These are phyloP conservation scores for Monosporozyma aerobia DNA, from an alignment of 805 yeast genomes.

Conservation along the genomic window DNA sequence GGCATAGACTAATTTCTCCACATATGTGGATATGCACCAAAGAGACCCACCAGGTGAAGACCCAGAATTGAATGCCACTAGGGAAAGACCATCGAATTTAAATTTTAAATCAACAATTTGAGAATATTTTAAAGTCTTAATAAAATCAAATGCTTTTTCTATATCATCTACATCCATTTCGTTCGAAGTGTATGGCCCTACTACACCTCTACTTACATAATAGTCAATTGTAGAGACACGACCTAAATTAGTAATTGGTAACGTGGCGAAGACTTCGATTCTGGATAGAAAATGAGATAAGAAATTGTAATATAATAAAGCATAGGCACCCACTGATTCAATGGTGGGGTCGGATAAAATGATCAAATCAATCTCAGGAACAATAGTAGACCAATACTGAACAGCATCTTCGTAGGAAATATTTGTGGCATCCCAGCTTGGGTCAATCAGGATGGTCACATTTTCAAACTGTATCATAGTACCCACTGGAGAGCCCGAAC, in stretches of 20 bases:
- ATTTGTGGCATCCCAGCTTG: conserved; percentile 58
- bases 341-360: conserved; percentile 82
- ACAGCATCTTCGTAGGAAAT: conserved; percentile 28
- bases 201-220: conserved; percentile 60
- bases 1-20: conserved; percentile 78
- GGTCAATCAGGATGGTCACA: conserved; percentile 56
- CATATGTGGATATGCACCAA: conserved; percentile 67
- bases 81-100: conserved; percentile 45
- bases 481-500: conserved; percentile 30
- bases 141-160: conserved; percentile 68
- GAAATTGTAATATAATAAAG: conserved; percentile 49
- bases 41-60: conserved; percentile 89
- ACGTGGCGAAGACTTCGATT: conserved; percentile 74
- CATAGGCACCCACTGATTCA: conserved; percentile 72
- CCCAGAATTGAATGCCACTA: conserved; percentile 86
- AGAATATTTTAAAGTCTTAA: conserved; percentile 62
- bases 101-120: conserved; percentile 63
- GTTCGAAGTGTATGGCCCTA: conserved; percentile 60
- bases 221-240: conserved; percentile 76
- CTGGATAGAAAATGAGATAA: conserved; percentile 45
- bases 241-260: conserved; percentile 85
- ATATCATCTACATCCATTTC: conserved; percentile 60
- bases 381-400: conserved; percentile 33
- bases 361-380: conserved; percentile 52
- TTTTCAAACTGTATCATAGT: conserved; percentile 49